Percentiles rank a stretch among this genome's conserved stretches.
Conservation (phyloP, 2,329 filamentous ascomycete species). For the Paecilomyces dactylethromorphus region DNA sequence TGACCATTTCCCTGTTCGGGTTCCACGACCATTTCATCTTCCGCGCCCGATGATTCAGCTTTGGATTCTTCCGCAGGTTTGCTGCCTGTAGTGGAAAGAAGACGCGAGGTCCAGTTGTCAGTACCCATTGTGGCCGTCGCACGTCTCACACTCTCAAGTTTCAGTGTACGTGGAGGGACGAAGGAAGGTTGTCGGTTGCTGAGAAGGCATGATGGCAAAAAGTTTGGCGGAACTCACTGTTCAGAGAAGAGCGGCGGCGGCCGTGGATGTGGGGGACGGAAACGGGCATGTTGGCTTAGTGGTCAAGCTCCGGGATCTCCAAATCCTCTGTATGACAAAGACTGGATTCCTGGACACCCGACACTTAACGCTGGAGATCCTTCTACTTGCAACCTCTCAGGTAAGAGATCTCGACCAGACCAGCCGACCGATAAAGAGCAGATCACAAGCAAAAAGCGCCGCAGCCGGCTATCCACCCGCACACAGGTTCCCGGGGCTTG, state of each 20-base stretch:
- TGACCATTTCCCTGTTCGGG: constrained; percentile 89
- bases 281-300: constrained; percentile 19
- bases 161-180: not conserved
- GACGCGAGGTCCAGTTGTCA: constrained; percentile 15
- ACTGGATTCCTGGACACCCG: not conserved
- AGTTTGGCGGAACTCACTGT: constrained; percentile 23
- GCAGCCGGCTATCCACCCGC: not conserved
- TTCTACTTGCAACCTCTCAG: not conserved
- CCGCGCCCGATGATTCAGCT: constrained; percentile 38
- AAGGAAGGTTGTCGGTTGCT: not conserved
- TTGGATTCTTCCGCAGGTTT: constrained; percentile 50
- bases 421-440: not conserved
- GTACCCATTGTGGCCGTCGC: not conserved
- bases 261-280: constrained; percentile 25
- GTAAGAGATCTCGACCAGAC: not conserved
- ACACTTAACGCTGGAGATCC: not conserved
- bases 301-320: not conserved
- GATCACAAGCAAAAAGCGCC: not conserved
- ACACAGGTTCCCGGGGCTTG: not conserved
- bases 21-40: constrained; percentile 79
- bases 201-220: not conserved
- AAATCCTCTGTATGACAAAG: not conserved
- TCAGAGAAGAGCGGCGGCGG: constrained; percentile 29
- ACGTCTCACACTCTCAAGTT: not conserved
- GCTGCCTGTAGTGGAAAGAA: constrained; percentile 31